phyloP scores from a whole-genome alignment of 495 filamentous ascomycete species.

The Xanthoparmelia taractica region DNA sequence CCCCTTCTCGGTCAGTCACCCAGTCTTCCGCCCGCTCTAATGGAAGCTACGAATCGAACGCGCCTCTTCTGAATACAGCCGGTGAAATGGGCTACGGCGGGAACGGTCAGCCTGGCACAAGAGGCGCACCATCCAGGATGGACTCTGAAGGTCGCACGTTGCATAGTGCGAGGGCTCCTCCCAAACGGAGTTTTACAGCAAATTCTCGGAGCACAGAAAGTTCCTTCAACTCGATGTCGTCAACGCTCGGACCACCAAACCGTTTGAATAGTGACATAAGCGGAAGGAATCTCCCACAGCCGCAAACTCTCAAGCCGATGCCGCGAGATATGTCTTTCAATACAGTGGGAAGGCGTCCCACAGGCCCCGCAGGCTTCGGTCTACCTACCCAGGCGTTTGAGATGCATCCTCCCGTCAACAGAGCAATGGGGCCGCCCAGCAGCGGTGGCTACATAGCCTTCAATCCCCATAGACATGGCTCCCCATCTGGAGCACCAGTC shows the following conservation, averaged over 20 bases:
- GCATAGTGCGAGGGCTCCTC: constrained; percentile 13
- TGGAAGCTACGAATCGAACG: constrained; percentile 47
- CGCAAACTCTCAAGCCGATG: constrained; percentile 11
- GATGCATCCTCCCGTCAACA: constrained; percentile 20
- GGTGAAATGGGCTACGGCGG: constrained; percentile 51
- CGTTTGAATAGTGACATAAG: constrained; percentile 23
- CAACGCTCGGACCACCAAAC: constrained; percentile 12
- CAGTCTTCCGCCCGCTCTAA: constrained; percentile 37
- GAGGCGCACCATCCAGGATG: constrained; percentile 22
- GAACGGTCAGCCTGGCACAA: constrained; percentile 33
- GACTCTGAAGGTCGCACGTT: constrained; percentile 12
- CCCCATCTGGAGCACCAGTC: neutral
- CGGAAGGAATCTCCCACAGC: constrained; percentile 2
- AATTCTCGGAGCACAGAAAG: constrained; percentile 18
- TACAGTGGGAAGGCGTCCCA: constrained; percentile 5
- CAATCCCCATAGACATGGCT: constrained; percentile 22
- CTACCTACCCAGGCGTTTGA: constrained; percentile 24
- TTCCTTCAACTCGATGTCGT: constrained; percentile 13
- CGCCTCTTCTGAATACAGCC: constrained; percentile 51
- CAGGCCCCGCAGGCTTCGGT: constrained; percentile 3
- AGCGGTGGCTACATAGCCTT: constrained; percentile 31
- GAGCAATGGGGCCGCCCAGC: constrained; percentile 15
- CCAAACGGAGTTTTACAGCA: constrained; percentile 11
- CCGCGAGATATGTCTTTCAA: constrained; percentile 9
- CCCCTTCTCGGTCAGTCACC: constrained; percentile 38